phyloP scores from a whole-genome alignment of 176 grass and related monocot species.

The Canna indica region DNA sequence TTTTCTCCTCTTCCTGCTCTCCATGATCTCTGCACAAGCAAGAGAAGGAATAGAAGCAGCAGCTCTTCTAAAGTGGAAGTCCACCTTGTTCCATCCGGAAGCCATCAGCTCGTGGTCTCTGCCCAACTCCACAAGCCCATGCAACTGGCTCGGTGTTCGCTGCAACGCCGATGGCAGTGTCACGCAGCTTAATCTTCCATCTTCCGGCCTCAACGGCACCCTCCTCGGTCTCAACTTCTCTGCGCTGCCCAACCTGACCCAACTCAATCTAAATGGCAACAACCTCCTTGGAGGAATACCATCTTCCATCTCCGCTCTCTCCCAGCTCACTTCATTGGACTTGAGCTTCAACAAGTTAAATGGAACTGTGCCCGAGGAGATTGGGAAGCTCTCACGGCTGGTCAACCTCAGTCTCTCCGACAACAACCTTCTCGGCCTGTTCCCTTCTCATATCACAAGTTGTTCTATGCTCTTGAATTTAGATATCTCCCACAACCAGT shows the following conservation, averaged over 20 bases:
- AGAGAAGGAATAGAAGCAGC: slow-evolving; percentile 5
- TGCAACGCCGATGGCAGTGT: neutral
- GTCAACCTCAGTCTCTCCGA: neutral
- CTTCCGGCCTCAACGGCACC: slow-evolving; percentile 24
- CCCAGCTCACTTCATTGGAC: neutral
- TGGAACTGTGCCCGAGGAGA: neutral
- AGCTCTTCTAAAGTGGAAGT: slow-evolving; percentile 31
- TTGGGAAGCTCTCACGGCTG: neutral
- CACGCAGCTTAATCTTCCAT: slow-evolving; percentile 6
- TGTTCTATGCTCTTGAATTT: neutral
- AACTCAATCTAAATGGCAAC: slow-evolving; percentile 17
- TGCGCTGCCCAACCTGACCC: slow-evolving; percentile 13
- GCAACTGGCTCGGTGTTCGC: slow-evolving; percentile 20
- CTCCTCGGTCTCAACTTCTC: slow-evolving; percentile 10
- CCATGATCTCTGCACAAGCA: neutral
- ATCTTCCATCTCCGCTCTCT: neutral
- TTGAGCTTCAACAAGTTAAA: neutral
- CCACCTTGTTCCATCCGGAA: slow-evolving; percentile 18
- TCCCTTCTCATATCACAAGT: neutral
- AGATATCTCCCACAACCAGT: neutral
- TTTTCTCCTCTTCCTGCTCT: neutral
- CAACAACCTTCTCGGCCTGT: neutral
- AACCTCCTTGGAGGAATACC: neutral
- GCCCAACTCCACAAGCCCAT: slow-evolving; percentile 9
- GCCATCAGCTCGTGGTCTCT: slow-evolving; percentile 25